Evolutionary conservation across 192 early-diverging fungal species (phyloP).

Genomic region (Physocladia obscura): DNA sequence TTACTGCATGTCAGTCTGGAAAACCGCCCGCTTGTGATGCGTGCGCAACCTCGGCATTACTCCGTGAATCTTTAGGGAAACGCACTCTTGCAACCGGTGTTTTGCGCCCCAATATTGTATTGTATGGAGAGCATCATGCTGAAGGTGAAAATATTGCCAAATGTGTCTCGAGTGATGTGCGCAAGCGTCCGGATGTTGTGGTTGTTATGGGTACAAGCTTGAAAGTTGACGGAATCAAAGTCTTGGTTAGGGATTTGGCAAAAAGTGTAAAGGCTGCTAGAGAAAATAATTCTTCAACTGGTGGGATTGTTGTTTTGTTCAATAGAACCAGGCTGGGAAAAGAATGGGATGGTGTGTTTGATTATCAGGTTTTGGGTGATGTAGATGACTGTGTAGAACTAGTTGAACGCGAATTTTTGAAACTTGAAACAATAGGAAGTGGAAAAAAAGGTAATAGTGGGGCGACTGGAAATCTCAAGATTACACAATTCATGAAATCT

Average conservation of each 20-base stretch:
- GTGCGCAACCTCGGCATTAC: conserved; percentile 51
- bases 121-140: conserved; percentile 92
- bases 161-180: conserved; percentile 31
- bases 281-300: background rate
- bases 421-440: background rate
- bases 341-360: conserved; percentile 82
- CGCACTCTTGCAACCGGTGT: conserved; percentile 72
- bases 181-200: conserved; percentile 66
- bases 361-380: conserved; percentile 70
- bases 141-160: conserved; percentile 57
- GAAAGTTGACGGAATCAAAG: conserved; percentile 76
- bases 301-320: conserved; percentile 64
- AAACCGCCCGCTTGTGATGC: conserved; percentile 65
- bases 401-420: conserved; percentile 26
- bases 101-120: conserved; percentile 86
- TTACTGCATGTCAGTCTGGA: conserved; percentile 68
- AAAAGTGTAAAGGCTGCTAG: background rate
- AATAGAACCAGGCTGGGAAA: conserved; percentile 64
- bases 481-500: background rate
- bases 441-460: too few relatives aligned
- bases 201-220: conserved; percentile 89
- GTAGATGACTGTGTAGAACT: conserved; percentile 55
- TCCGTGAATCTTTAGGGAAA: conserved; percentile 70
- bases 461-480: background rate
- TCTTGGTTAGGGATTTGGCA: conserved; percentile 73